Base-by-base conservation (phyloP, 2,329 filamentous ascomycete genomes). In the Fusarium pseudonygamai region DNA sequence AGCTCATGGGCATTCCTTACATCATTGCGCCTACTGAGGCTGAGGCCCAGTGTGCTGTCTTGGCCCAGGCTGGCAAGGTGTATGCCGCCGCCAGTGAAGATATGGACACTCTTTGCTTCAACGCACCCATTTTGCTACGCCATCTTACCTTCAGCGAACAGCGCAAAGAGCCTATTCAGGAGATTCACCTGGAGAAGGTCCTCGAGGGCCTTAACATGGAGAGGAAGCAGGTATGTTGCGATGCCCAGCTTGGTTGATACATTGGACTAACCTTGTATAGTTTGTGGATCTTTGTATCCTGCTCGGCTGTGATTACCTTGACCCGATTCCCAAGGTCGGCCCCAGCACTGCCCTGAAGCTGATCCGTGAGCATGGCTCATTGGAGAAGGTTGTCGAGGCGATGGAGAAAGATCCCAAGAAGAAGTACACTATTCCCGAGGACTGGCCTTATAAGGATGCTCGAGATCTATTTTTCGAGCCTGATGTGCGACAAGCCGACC, bases 211-310 rank as follows among this genome's bases (percentile, higher is more conserved):
- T 99, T 65, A 89, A 88, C 68, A 98, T 99, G 95, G 93, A 97
- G 60, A 89, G 92, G 73, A 89, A 92, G 64, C 94, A 97, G 89
- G 94, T 94, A 85, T 76, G 64, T 57, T 42, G 20, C 18, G 8
- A 32, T 15, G 18, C 26, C 12, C n/a, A 53, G 30, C 13, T 26
- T 18, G 26, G 36, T 7, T 30, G 34, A 39, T 11, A 52, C 32
- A 24, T 11, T 13, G 39, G 28, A 18, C 73, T 78, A 52, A 77
- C 69, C 5, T 45, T 6, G 34, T 47, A 4, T 28, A 98, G 92
- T 99, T 99, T 81, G 95, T 99, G 78, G 96, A 99, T 82, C 91
- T 99, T 57, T 99, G 96, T 80, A 99, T 99, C 78, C 89, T 99
- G 16, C 93, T 99, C 50, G 96, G 96, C 77, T 99, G 96, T 83